Evolutionary conservation across 2,329 filamentous ascomycete species (phyloP), one percentile per base, ranked within the genome.

Genomic region (Clonostachys byssicola): DNA sequence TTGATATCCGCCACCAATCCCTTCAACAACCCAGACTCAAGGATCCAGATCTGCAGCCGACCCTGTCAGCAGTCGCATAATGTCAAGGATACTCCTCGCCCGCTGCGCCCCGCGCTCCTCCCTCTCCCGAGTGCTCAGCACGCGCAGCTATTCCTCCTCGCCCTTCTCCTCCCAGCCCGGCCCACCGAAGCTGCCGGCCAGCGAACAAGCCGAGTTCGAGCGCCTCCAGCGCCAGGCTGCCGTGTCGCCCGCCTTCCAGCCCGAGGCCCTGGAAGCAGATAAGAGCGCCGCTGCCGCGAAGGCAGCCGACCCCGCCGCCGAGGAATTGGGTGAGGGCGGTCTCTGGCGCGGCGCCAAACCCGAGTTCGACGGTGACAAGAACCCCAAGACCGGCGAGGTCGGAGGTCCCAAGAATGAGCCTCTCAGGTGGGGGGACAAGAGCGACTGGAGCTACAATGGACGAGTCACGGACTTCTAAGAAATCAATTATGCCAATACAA

Each of bases 361-460:
- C 2, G 92, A 97, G 71, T 99, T 99, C 59, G 85, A 92, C 56
- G 94, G 94, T 49, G 92, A 97, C 46, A 78, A 75, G 47, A 97
- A 99, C 66, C 94, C 94, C 4, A 87, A 86, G 74, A 99, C 94
- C 2, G 94, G 94, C 20, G 94, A 99, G 75, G 83, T 96, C 12
- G 94, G 94, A 6, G 94, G 94, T 1, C 94, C 94, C 6, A 99
- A 97, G 83, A 97, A 95, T 62, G 92, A 99, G 69, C 94, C 94
- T 45, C 62, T 97, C 62, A 74, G 92, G 57, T 96, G 92, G 92
- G 91, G 91, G 1, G 73, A 77, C 16, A 63, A 59, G 0, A 85
- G 89, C 1, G 82, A 86, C 58, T 99, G 92, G 87, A 96, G 90
- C 65, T 99, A 89, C 67, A 96, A 96, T 66, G 94, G 94, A 42